Evolutionary conservation across 2,329 filamentous ascomycete species (phyloP).

Genomic region (Microascus cirrosus): DNA sequence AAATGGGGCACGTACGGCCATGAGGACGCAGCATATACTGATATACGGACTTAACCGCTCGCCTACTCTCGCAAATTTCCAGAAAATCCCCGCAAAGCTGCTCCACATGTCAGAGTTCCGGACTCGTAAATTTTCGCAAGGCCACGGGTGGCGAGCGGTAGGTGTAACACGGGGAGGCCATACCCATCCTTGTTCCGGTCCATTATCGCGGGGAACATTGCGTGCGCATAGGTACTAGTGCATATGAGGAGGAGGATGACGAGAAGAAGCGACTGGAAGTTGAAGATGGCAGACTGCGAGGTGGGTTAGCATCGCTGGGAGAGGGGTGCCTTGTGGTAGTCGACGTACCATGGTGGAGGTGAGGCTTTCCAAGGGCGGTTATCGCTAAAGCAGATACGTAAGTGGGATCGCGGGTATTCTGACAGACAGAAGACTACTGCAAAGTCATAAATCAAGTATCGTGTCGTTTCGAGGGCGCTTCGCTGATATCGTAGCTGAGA

Average conservation of each 20-base stretch:
- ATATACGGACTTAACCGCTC: conserved; percentile 93
- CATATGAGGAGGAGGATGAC: conserved; percentile 93
- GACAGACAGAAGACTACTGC: not conserved
- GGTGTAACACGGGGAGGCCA: conserved; percentile 11
- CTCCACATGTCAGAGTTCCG: not conserved
- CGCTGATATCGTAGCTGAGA: not conserved
- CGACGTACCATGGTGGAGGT: not conserved
- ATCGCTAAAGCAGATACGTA: not conserved
- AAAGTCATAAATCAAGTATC: not conserved
- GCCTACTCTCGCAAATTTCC: conserved; percentile 89
- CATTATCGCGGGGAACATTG: conserved; percentile 78
- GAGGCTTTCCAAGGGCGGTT: not conserved
- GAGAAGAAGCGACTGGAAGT: conserved; percentile 92
- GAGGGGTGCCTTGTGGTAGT: not conserved
- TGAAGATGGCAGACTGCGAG: conserved; percentile 68
- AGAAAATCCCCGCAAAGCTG: conserved; percentile 77
- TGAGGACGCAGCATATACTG: conserved; percentile 81
- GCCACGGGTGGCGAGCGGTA: too few species aligned
- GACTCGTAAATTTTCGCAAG: not conserved
- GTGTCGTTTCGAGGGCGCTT: not conserved
- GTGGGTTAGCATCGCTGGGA: conserved; percentile 12
- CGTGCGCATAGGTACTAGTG: conserved; percentile 88
- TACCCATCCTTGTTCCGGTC: conserved; percentile 90
- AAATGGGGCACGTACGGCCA: conserved; percentile 59
- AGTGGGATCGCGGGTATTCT: not conserved